Percentiles rank a stretch among this genome's conserved stretches.
Conservation (phyloP, 805 yeast species). For the Candida germanica region DNA sequence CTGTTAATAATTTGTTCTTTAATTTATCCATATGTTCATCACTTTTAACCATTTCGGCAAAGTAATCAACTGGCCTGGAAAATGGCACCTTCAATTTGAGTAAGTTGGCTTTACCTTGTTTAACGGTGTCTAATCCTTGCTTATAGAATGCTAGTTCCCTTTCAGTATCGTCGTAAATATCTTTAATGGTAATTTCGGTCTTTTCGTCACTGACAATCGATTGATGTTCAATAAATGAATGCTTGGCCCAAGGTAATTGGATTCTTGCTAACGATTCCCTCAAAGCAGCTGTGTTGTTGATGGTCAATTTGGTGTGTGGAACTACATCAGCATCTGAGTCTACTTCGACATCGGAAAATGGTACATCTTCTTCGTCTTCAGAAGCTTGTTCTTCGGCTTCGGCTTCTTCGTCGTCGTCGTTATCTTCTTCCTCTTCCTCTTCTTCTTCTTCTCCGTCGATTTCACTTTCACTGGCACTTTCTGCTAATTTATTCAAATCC, state of each 20-base stretch:
- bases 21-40: constrained; percentile 98
- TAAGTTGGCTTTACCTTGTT: constrained; percentile 63
- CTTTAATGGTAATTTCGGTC: constrained; percentile 68
- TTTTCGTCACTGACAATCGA: constrained; percentile 58
- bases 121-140: constrained; percentile 85
- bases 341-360: constrained; percentile 85
- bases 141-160: constrained; percentile 94
- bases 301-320: constrained; percentile 84
- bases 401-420: constrained; percentile 48
- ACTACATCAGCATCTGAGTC: constrained; percentile 95
- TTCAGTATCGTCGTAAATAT: constrained; percentile 92
- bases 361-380: constrained; percentile 72
- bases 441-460: constrained; percentile 42
- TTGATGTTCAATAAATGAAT: constrained; percentile 82
- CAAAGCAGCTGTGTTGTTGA: constrained; percentile 84
- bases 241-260: constrained; percentile 60
- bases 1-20: constrained; percentile 74
- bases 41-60: constrained; percentile 97
- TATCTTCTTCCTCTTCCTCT: constrained; percentile 44
- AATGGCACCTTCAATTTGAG: constrained; percentile 77
- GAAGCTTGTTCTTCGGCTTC: constrained; percentile 58
- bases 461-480: constrained; percentile 39
- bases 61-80: constrained; percentile 90
- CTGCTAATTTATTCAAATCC: constrained; percentile 54
- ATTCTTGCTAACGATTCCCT: constrained; percentile 66